A percentile compares a stretch with the other conserved stretches of the same genome.
Evolutionary conservation across 305 asterid genomes (phyloP).

Genomic region (Fraxinus dipetala): DNA sequence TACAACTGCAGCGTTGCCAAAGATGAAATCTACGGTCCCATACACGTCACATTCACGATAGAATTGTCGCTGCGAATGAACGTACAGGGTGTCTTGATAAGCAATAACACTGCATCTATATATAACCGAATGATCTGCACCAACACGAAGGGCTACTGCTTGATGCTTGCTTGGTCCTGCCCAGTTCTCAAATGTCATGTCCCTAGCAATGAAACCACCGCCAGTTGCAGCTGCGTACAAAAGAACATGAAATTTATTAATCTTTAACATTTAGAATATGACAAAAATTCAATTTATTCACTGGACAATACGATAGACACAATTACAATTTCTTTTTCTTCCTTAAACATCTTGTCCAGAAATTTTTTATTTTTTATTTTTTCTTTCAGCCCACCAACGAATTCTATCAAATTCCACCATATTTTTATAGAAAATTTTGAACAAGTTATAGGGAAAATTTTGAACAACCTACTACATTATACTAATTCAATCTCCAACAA

Average conservation of each 20-base stretch:
- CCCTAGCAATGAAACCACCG: constrained; percentile 54
- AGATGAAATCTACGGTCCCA: constrained; percentile 56
- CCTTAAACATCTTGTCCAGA: not conserved
- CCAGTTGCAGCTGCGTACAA: constrained; percentile 48
- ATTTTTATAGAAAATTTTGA: not conserved
- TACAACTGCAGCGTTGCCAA: constrained; percentile 48
- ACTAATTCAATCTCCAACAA: not conserved
- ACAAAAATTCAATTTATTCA: not conserved
- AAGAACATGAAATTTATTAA: not conserved
- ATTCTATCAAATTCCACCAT: not conserved
- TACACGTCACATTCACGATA: constrained; percentile 47
- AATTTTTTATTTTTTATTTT: too few species aligned
- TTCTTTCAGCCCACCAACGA: not conserved
- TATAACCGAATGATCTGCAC: constrained; percentile 42
- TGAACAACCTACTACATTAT: not conserved
- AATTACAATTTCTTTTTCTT: not conserved
- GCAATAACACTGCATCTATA: constrained; percentile 42
- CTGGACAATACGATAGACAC: not conserved
- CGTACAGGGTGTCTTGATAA: constrained; percentile 46
- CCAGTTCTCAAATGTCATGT: constrained; percentile 51
- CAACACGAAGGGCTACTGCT: constrained; percentile 51
- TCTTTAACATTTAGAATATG: not conserved
- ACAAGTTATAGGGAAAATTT: too few species aligned
- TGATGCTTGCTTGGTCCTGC: constrained; percentile 55
- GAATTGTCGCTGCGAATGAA: constrained; percentile 40